Conservation (phyloP, 495 filamentous ascomycete genomes). For the Aspergillus bridgeri region DNA sequence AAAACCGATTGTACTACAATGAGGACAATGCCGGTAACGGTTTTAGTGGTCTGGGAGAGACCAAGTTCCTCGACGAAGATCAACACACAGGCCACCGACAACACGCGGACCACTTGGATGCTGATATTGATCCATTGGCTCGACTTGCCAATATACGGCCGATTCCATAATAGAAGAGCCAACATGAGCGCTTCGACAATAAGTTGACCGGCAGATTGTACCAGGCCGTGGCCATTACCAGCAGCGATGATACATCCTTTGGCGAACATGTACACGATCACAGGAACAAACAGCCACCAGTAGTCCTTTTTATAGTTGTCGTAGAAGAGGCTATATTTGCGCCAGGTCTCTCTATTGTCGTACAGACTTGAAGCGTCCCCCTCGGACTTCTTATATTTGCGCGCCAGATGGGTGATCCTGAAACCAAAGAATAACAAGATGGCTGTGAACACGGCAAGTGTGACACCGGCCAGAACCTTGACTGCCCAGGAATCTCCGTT, state of each 20-base stretch:
- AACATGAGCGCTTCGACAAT: constrained; percentile 72
- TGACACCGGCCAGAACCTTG: constrained; percentile 78
- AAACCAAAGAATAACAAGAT: constrained; percentile 74
- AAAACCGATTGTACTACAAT: constrained; percentile 85
- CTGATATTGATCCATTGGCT: constrained; percentile 91
- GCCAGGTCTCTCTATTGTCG: constrained; percentile 87
- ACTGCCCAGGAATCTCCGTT: constrained; percentile 95
- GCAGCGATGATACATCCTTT: constrained; percentile 86
- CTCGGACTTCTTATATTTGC: constrained; percentile 66
- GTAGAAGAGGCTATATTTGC: constrained; percentile 96
- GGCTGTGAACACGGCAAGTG: constrained; percentile 73
- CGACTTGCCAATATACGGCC: constrained; percentile 80
- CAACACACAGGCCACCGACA: constrained; percentile 85
- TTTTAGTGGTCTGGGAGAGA: constrained; percentile 91
- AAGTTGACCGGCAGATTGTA: constrained; percentile 74
- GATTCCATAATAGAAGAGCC: constrained; percentile 72
- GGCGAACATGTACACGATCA: constrained; percentile 88
- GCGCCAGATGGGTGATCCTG: constrained; percentile 76
- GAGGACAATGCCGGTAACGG: constrained; percentile 82
- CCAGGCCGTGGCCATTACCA: constrained; percentile 79
- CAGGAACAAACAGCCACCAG: constrained; percentile 95
- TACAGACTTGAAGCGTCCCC: constrained; percentile 73
- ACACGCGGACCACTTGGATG: constrained; percentile 90
- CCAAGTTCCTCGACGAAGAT: constrained; percentile 93
- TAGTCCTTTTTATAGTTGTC: constrained; percentile 88